Evolutionary conservation across 2,329 filamentous ascomycete species (phyloP), one percentile per base, ranked within the genome.

Genomic region (Botryotinia convoluta): DNA sequence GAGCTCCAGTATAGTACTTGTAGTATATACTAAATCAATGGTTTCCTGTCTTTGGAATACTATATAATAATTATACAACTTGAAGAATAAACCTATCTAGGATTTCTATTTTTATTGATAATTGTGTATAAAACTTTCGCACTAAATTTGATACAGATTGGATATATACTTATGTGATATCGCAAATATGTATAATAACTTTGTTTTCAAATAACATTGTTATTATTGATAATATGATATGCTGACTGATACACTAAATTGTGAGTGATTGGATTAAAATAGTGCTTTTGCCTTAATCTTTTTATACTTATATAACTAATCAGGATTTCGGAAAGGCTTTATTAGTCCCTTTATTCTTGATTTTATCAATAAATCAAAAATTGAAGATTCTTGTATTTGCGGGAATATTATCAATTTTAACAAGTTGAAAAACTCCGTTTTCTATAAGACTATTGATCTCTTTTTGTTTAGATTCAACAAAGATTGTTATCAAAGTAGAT

Each of bases 251-350:
- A 22, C 60, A 18, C 73, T 75, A 54, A 44, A 77, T 76, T 4
- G 60, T 75, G 12, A 51, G 74, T 20, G 69, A 75, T 54, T 77
- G 22, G 12, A 73, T 77, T 6, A 76, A 48, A 6, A 76, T 60
- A 4, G 57, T 9, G 1, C 37, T 22, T 42, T 76, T 77, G 14
- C 67, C 62, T 2, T 20, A 10, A 59, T 77, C 60, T 18, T 76
- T 74, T 59, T 74, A 76, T 45, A 48, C 74, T 68, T 75, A 37
- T 22, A 75, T 65, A 32, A 76, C 71, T 26, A 76, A 69, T 45
- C 72, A 67, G 59, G 57, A 76, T 42, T 76, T 76, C n/a, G 74
- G 51, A 42, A 72, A 76, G 1, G 60, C 69, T 45, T 73, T 74
- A 7, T 26, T 35, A 18, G 71, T 74, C 3, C 74, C 51, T 29